Percentiles rank a stretch among this genome's conserved stretches.
Evolutionary conservation across 2,329 filamentous ascomycete genomes (phyloP).

Genomic region (Domatiomyces catenatus): DNA sequence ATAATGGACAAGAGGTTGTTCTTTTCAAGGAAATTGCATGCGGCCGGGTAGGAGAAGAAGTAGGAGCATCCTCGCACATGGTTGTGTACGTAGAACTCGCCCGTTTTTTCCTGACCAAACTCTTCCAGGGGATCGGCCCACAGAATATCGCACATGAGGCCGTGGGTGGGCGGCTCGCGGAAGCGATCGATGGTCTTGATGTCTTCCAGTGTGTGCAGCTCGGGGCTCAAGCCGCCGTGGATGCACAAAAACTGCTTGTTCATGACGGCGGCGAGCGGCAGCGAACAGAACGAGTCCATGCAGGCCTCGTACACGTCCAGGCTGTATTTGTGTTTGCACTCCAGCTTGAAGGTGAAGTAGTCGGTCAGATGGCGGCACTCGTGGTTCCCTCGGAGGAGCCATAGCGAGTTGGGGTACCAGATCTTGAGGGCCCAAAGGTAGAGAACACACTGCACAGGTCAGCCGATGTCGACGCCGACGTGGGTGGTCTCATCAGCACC

Average conservation of each 20-base stretch:
- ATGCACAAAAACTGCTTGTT: constrained; percentile 99
- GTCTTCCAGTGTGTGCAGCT: constrained; percentile 90
- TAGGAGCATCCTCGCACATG: constrained; percentile 97
- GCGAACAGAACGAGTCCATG: constrained; percentile 91
- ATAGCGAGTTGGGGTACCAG: constrained; percentile 94
- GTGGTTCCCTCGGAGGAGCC: constrained; percentile 93
- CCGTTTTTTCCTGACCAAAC: constrained; percentile 96
- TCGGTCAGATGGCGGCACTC: constrained; percentile 98
- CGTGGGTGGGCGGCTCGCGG: constrained; percentile 90
- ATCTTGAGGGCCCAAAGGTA: constrained; percentile 98
- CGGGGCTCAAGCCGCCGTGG: constrained; percentile 87
- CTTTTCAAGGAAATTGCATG: constrained; percentile 95
- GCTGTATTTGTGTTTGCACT: constrained; percentile 99
- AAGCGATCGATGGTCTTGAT: constrained; percentile 91
- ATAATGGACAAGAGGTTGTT: constrained; percentile 97
- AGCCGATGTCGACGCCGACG: constrained; percentile 17
- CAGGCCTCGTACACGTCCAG: constrained; percentile 92
- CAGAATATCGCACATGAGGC: constrained; percentile 96
- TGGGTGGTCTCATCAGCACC: not conserved
- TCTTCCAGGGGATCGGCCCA: constrained; percentile 98
- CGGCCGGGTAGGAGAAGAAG: constrained; percentile 97
- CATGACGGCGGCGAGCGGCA: constrained; percentile 93
- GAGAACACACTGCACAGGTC: constrained; percentile 56
- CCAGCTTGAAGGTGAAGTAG: constrained; percentile 99
- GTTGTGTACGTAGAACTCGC: constrained; percentile 95